Conservation (phyloP, 1,139 yeast genomes). For the Geotrichum cucujoidarum region DNA sequence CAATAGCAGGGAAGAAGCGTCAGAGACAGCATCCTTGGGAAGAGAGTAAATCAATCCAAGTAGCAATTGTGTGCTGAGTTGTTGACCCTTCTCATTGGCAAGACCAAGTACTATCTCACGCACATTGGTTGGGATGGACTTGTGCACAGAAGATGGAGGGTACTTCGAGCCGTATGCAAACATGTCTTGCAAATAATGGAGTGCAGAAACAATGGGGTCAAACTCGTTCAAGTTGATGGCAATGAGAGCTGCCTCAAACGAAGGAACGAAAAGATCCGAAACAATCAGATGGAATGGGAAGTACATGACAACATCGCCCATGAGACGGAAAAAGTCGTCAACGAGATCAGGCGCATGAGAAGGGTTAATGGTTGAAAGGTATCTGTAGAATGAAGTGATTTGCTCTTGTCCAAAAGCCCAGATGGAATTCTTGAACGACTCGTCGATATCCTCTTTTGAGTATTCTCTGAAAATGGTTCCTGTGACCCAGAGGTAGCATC, state of each 20-base stretch:
- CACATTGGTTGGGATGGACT: conserved; percentile 50
- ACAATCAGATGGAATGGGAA: conserved; percentile 64
- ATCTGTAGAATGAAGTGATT: conserved; percentile 42
- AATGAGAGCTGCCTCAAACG: conserved; percentile 57
- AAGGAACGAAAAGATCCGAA: conserved; percentile 52
- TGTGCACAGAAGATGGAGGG: conserved; percentile 73
- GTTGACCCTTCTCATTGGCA: conserved; percentile 51
- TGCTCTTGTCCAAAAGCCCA: conserved; percentile 51
- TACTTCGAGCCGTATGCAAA: conserved; percentile 76
- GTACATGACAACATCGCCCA: conserved; percentile 72
- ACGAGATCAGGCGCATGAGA: conserved; percentile 64
- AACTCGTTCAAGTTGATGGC: conserved; percentile 58
- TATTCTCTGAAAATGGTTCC: conserved; percentile 77
- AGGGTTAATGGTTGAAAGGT: conserved; percentile 31
- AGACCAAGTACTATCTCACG: conserved; percentile 45
- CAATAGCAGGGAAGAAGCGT: conserved; percentile 69
- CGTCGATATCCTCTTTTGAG: conserved; percentile 49
- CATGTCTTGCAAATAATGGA: conserved; percentile 75
- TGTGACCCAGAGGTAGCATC: conserved; percentile 88
- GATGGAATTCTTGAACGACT: conserved; percentile 40
- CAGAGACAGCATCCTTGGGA: conserved; percentile 65
- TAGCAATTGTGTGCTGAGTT: conserved; percentile 51
- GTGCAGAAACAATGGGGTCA: conserved; percentile 64
- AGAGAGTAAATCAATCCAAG: conserved; percentile 67
- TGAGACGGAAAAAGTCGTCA: conserved; percentile 85